Evolutionary conservation across 2,329 filamentous ascomycete genomes (phyloP), one percentile per base, ranked within the genome.

Genomic region (Monilinia laxa): DNA sequence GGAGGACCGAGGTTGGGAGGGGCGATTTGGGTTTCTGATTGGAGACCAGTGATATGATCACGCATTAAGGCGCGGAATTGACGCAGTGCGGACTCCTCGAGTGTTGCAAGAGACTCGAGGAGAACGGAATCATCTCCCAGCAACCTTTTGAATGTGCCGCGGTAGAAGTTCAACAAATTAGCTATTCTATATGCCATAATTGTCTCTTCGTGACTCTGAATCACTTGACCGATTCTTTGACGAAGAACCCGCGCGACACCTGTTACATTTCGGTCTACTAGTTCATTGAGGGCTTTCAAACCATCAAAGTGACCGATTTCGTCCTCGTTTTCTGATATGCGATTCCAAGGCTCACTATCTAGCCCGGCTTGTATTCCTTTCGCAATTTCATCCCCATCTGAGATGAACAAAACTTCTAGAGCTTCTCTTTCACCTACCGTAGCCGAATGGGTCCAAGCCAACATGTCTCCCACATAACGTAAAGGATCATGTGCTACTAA

Each of bases 401-500:
- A 90, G 53, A 97, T 89, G 75, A 99, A 99, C 0, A 99, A 81
- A 2, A 92, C 87, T 77, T 98, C 94, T 7, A 99, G 82, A 0
- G 93, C 93, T 78, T 99, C 95, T 63, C 91, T 86, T 78, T 99
- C 95, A 42, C 94, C 96, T 0, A 99, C 95, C 0, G 94, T 90
- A 3, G 93, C 91, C 0, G 95, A 97, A 77, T 99, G 95, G 7
- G 90, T 88, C 95, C 95, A 99, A 6, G 95, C 95, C 18, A 99
- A 84, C 93, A 99, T 99, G 76, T 99, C 95, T 64, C 95, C 93
- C 3, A 96, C 88, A 77, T 98, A 98, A 25, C 95, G 87, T 35
- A 98, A 80, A 1, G 92, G 89, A 75, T 99, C 95, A 76, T 98
- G 94, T 0, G 95, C 94, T 14, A 89, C 90, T 73, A 98, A 86